Evolutionary conservation across 2,329 filamentous ascomycete genomes (phyloP).

Genomic region (Didymella arachidicola): DNA sequence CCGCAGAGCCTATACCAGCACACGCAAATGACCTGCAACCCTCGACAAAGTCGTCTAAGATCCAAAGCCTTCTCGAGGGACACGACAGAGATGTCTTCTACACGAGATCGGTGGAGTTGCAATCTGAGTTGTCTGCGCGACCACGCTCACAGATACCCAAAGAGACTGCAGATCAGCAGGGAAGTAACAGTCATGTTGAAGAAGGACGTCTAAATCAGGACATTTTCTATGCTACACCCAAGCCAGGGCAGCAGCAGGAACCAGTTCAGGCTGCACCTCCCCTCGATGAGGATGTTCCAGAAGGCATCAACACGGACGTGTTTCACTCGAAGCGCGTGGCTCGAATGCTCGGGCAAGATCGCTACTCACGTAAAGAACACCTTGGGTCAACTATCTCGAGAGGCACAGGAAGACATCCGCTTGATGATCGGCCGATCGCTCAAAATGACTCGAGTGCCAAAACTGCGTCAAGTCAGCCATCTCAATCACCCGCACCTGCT

Average conservation of each 20-base stretch:
- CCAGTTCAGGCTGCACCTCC: conserved; percentile 43
- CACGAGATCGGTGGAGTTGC: conserved; percentile 56
- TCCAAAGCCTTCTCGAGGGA: conserved; percentile 44
- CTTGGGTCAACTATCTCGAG: conserved; percentile 39
- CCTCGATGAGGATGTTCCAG: conserved; percentile 58
- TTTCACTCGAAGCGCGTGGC: conserved; percentile 69
- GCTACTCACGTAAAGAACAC: conserved; percentile 43
- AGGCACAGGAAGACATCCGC: conserved; percentile 41
- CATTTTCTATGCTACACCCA: conserved; percentile 57
- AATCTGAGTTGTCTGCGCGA: conserved; percentile 60
- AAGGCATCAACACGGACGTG: conserved; percentile 66
- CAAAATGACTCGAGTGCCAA: conserved; percentile 51
- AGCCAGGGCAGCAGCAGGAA: conserved; percentile 32
- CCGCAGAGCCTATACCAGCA: conserved; percentile 63
- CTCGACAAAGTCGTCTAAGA: conserved; percentile 28
- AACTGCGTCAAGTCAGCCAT: conserved; percentile 30
- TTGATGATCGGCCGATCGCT: conserved; percentile 48
- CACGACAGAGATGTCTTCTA: conserved; percentile 66
- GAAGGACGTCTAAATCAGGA: conserved; percentile 62
- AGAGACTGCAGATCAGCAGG: conserved; percentile 57
- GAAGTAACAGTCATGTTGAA: conserved; percentile 51
- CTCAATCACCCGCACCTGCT: conserved; percentile 23
- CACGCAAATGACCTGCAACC: conserved; percentile 56
- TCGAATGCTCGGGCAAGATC: conserved; percentile 61
- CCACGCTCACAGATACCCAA: conserved; percentile 65